phyloP scores from a whole-genome alignment of 768 basidiomycete species.

The Kwoniella dejecticola region DNA sequence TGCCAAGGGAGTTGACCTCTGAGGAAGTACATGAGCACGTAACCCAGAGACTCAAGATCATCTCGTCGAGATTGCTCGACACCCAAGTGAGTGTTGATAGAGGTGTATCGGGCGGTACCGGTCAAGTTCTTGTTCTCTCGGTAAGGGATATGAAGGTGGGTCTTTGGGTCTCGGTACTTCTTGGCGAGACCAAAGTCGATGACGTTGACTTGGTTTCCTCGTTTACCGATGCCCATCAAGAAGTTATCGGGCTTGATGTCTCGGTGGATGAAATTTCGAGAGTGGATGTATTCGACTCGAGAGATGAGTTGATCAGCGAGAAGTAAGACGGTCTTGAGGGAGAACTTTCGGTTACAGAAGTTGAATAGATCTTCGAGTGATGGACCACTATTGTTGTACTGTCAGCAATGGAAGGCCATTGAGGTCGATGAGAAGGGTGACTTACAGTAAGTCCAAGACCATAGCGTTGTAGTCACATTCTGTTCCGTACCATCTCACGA shows the following conservation, averaged over 20 bases:
- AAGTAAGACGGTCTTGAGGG: slow-evolving; percentile 88
- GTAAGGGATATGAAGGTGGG: slow-evolving; percentile 98
- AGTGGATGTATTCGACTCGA: slow-evolving; percentile 95
- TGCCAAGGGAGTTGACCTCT: slow-evolving; percentile 98
- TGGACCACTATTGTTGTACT: slow-evolving; percentile 41
- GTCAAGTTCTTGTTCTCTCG: slow-evolving; percentile 99
- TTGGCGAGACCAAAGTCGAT: slow-evolving; percentile 75
- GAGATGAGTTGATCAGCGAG: slow-evolving; percentile 97
- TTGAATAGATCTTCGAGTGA: slow-evolving; percentile 60
- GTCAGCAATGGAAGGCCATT: slow-evolving; percentile 6
- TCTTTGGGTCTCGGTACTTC: slow-evolving; percentile 99
- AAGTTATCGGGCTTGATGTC: slow-evolving; percentile 99
- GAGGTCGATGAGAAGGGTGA: not conserved
- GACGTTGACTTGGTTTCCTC: slow-evolving; percentile 98
- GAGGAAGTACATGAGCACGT: slow-evolving; percentile 99
- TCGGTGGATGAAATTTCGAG: slow-evolving; percentile 89
- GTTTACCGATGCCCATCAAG: slow-evolving; percentile 97
- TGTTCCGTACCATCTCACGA: slow-evolving; percentile 87
- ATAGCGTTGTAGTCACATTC: slow-evolving; percentile 99
- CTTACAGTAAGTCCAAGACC: slow-evolving; percentile 86
- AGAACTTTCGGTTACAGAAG: slow-evolving; percentile 78
- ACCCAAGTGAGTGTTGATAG: slow-evolving; percentile 97
- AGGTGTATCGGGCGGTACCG: slow-evolving; percentile 97
- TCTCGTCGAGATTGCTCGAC: slow-evolving; percentile 97
- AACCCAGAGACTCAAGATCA: slow-evolving; percentile 96